Base-by-base conservation (phyloP, 2,329 filamentous ascomycete species). In the Venturia oleaginea region DNA sequence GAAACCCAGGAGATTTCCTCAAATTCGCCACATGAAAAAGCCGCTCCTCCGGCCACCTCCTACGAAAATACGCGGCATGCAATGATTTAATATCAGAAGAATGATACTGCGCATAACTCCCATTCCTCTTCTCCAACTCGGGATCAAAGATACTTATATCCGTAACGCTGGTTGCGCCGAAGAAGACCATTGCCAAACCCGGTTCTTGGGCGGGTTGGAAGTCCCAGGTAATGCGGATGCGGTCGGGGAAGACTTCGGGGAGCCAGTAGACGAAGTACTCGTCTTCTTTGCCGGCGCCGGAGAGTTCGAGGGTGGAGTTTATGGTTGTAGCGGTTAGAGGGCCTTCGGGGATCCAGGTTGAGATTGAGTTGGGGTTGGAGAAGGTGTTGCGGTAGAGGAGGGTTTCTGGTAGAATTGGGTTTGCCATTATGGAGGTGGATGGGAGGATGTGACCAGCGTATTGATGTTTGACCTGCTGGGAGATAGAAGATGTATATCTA, bases 301-400 rank as follows among this genome's bases (percentile, higher is more conserved):
- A 63, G n/a, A 73, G 68, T 59, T 70, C 68, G 59, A 73, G 66
- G n/a, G 69, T 70, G 42, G 68, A 69, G 64, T 72, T 69, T 37
- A 70, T 70, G 17, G 71, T 65, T 34, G 67, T 68, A 7, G 68
- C 67, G 30, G 65, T 68, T 10, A 73, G 64, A 10, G 71, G 71
- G 5, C 72, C 72, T 66, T 74, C 72, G 4, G 75, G 73, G 63
- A 68, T 72, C 61, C 71, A 76, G 24, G 65, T 64, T 6, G 72
- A 72, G 37, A 74, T 76, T 8, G 66, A 55, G 6, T 63, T 67
- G 32, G 48, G 71, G n/a, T 67, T 66, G 60, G 65, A 66, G 54
- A 74, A 71, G 30, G 69, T 71, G 66, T 73, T 74, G 67, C 70
- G 68, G 64, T 72, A 74, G 70, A 74, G 72, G 15, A 75, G 71